These are phyloP conservation scores for Sherardia arvensis DNA, from an alignment of 257 asterid species.

Conservation along the genomic window DNA sequence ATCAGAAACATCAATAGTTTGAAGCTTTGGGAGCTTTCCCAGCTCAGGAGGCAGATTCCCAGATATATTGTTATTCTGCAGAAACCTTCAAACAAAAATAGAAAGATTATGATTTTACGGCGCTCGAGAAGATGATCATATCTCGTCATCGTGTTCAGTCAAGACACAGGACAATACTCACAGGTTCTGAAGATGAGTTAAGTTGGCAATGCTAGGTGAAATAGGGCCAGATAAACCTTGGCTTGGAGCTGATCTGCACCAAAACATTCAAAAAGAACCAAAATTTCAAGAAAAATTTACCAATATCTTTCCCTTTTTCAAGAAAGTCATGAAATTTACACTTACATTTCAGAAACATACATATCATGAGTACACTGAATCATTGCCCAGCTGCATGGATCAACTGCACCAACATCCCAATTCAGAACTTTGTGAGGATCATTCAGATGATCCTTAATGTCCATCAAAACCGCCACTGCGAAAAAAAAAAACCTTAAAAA, in stretches of 20 bases:
- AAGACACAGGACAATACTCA: constrained; percentile 29
- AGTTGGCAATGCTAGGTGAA: constrained; percentile 62
- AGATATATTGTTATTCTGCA: constrained; percentile 72
- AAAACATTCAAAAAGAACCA: not conserved
- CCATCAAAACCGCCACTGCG: constrained; percentile 82
- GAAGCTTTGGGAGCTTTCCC: constrained; percentile 56
- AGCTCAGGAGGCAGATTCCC: constrained; percentile 71
- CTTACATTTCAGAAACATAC: constrained; percentile 63
- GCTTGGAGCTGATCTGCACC: constrained; percentile 80
- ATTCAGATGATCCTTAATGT: constrained; percentile 45
- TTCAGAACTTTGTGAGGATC: constrained; percentile 69
- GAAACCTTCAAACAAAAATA: constrained; percentile 34
- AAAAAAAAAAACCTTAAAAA: too few relatives aligned
- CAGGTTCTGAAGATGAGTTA: constrained; percentile 71
- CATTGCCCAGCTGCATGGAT: constrained; percentile 94
- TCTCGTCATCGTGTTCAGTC: not conserved
- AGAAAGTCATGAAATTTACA: not conserved
- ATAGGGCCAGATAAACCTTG: constrained; percentile 70
- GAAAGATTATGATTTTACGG: not conserved
- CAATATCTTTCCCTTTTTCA: not conserved
- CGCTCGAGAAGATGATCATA: not conserved
- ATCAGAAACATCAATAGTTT: constrained; percentile 70
- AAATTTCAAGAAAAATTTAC: not conserved
- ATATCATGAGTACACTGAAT: constrained; percentile 56
- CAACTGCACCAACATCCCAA: constrained; percentile 79